Evolutionary conservation across 495 filamentous ascomycete genomes (phyloP), one percentile per base, ranked within the genome.

Genomic region (Bathelium albidoporum): DNA sequence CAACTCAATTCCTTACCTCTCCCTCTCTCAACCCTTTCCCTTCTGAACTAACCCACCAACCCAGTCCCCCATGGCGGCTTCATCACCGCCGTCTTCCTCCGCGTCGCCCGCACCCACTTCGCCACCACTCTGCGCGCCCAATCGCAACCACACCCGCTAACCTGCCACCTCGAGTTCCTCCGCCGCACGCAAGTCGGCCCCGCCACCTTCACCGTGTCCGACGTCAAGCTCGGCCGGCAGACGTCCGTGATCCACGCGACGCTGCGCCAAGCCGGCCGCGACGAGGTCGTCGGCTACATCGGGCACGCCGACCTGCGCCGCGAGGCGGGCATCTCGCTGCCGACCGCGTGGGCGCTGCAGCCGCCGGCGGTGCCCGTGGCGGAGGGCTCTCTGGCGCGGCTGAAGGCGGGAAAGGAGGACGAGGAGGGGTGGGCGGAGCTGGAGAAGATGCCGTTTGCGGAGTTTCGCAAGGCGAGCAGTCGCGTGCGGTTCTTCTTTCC

Each of bases 11-110:
- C 5, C 52, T 7, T 66, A 44, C 52, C 18, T 66, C 31, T 12
- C 18, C 63, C 22, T 24, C 3, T 29, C 41, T 53, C 62, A 32
- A 22, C 24, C 24, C 44, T 24, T 52, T 20, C 58, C 53, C 11
- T 1, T 31, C 16, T 16, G 52, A 58, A 41, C 31, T 29, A 64
- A 61, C 69, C n/a, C n/a, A n/a, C n/a, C n/a, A n/a, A n/a, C n/a
- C n/a, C n/a, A 89, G 90, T 96, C 4, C 89, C 89, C 22, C 89
- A 96, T 69, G 90, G 90, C 63, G 91, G 90, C 55, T 93, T 87
- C 69, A 84, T 88, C 12, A 85, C 86, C 22, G 77, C 86, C 3
- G 72, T 83, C 61, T 73, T 95, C 64, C 80, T 89, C 67, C 73
- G 76, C 18, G 81, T 87, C 24, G 83, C 84, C 9, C 71, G 73